phyloP scores from a whole-genome alignment of 2,329 filamentous ascomycete genomes.

The Neoscytalidium dimidiatum region DNA sequence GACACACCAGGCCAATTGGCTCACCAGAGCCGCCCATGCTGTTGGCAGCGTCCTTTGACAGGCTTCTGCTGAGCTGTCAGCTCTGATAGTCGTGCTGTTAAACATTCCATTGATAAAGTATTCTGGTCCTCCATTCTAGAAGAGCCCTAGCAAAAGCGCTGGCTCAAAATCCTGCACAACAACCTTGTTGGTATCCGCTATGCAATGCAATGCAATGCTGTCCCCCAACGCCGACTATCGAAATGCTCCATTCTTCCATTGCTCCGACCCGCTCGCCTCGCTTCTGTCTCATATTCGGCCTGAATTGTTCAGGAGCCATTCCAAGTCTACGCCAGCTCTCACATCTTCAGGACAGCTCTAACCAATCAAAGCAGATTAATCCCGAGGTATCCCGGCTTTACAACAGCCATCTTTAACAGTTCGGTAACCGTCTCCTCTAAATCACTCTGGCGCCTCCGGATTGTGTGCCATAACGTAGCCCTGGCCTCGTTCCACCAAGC shows the following conservation, averaged over 20 bases:
- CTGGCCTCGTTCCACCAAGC: conserved; percentile 70
- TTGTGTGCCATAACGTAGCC: conserved; percentile 54
- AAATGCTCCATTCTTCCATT: conserved; percentile 17
- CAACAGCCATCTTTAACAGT: not conserved
- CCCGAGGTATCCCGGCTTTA: not conserved
- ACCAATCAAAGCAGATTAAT: not conserved
- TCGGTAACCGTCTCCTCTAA: not conserved
- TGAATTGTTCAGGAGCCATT: not conserved
- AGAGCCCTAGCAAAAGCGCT: conserved; percentile 11
- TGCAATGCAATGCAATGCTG: conserved; percentile 21
- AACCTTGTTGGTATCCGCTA: conserved; percentile 18
- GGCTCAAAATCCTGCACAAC: conserved; percentile 12
- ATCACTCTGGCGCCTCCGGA: not conserved
- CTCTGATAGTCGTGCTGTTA: not conserved
- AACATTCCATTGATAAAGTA: conserved; percentile 5
- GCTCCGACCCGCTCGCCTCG: not conserved
- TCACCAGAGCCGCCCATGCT: not conserved
- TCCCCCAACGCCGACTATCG: conserved; percentile 13
- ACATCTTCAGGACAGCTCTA: not conserved
- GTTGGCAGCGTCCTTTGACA: not conserved
- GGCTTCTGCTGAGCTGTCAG: conserved; percentile 2
- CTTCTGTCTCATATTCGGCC: not conserved
- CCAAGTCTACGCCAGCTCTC: not conserved
- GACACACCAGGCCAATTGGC: conserved; percentile 12
- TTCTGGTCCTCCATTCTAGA: conserved; percentile 14